phyloP scores from a whole-genome alignment of 768 basidiomycete genomes.

The Boletus subcaerulescens region DNA sequence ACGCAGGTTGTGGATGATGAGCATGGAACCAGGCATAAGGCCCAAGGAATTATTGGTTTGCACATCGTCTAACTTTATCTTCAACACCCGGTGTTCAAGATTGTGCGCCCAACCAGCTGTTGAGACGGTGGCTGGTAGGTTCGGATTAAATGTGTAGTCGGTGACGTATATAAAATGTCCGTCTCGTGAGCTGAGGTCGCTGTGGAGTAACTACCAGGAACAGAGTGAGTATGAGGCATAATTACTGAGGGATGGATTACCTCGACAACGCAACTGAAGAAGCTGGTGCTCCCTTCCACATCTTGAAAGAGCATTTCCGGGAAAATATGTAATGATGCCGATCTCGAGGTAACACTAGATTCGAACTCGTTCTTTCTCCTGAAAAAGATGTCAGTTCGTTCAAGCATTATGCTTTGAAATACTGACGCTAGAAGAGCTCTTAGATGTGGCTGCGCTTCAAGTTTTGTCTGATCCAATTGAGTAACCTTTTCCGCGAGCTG shows the following conservation, averaged over 20 bases:
- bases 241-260: conserved; percentile 31
- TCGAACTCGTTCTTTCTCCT: conserved; percentile 51
- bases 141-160: conserved; percentile 57
- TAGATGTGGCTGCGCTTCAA: conserved; percentile 38
- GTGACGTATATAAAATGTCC: conserved; percentile 53
- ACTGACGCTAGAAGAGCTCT: conserved; percentile 52
- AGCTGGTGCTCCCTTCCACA: conserved; percentile 36
- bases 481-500: conserved; percentile 41
- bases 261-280: conserved; percentile 59
- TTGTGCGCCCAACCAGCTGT: conserved; percentile 39
- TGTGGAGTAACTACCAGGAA: conserved; percentile 44
- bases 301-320: conserved; percentile 49
- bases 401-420: not conserved
- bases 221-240: not conserved
- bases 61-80: conserved; percentile 47
- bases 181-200: conserved; percentile 31
- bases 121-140: conserved; percentile 34
- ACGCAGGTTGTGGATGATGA: conserved; percentile 50
- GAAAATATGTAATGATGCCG: conserved; percentile 31
- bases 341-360: conserved; percentile 19
- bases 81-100: conserved; percentile 51
- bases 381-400: conserved; percentile 2
- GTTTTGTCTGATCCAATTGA: conserved; percentile 41
- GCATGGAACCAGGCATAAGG: conserved; percentile 41
- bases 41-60: conserved; percentile 41